Conservation (phyloP, 495 filamentous ascomycete genomes). For the Talaromyces wortmannii region DNA sequence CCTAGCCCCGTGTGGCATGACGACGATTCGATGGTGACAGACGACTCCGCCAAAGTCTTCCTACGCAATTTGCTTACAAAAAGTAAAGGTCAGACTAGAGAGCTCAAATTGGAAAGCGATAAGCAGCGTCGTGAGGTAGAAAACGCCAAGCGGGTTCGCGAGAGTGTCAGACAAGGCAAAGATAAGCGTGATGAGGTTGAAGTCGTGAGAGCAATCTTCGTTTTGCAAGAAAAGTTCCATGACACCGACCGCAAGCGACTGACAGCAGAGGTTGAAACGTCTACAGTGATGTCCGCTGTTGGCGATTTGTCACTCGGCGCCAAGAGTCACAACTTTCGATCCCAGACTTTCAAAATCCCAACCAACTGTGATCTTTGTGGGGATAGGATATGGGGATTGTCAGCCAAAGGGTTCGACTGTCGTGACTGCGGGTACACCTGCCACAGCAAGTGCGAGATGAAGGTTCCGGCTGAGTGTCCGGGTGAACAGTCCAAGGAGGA, state of each 20-base stretch:
- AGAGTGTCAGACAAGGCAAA: slow-evolving; percentile 69
- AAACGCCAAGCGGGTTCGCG: slow-evolving; percentile 57
- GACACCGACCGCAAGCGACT: slow-evolving; percentile 80
- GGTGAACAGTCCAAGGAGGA: slow-evolving; percentile 92
- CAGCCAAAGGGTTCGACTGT: slow-evolving; percentile 93
- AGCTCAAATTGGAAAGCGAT: slow-evolving; percentile 74
- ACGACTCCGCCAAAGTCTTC: slow-evolving; percentile 82
- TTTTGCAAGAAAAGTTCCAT: slow-evolving; percentile 74
- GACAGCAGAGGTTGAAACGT: slow-evolving; percentile 85
- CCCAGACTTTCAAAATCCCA: slow-evolving; percentile 96
- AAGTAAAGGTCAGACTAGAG: slow-evolving; percentile 74
- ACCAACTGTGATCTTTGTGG: slow-evolving; percentile 97
- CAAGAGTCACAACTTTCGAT: slow-evolving; percentile 92
- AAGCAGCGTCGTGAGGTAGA: slow-evolving; percentile 81
- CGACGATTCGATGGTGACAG: slow-evolving; percentile 71
- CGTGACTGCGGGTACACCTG: slow-evolving; percentile 95
- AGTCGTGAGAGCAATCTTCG: slow-evolving; percentile 68
- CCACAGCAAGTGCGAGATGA: slow-evolving; percentile 98
- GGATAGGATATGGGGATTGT: slow-evolving; percentile 93
- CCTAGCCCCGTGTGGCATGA: slow-evolving; percentile 97
- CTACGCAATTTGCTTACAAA: slow-evolving; percentile 87
- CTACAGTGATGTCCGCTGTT: slow-evolving; percentile 76
- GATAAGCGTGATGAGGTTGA: slow-evolving; percentile 82
- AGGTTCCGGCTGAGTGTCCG: slow-evolving; percentile 91
- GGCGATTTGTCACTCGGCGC: slow-evolving; percentile 89